phyloP scores from a whole-genome alignment of 371 early-diverging fungal species.

The Nosema bombycis region DNA sequence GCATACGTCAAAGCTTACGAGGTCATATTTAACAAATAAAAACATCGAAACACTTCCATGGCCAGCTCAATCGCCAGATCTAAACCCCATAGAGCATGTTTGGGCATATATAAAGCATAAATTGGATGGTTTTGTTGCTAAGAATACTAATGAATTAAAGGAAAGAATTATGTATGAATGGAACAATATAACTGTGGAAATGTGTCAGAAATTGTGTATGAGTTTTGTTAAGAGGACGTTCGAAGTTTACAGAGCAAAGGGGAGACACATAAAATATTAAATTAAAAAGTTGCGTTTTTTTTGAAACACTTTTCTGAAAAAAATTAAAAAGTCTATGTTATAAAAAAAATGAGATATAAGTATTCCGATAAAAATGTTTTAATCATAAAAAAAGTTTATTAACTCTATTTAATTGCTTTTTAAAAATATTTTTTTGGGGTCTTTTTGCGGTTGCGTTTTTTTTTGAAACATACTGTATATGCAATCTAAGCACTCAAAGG shows the following conservation, averaged over 20 bases:
- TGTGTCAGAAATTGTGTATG: no score
- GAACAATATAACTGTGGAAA: no score
- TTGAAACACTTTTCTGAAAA: background rate
- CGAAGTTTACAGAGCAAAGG: no score
- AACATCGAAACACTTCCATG: background rate
- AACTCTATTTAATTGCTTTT: background rate
- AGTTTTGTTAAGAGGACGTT: no score
- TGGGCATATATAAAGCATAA: background rate
- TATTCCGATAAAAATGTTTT: background rate
- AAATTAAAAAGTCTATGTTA: background rate
- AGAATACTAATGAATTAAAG: background rate
- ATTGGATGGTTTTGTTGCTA: background rate
- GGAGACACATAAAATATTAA: no score
- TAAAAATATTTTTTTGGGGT: background rate
- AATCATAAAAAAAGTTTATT: background rate
- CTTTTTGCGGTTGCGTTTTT: background rate
- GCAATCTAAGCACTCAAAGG: no score
- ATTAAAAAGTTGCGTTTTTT: slow-evolving; percentile 1
- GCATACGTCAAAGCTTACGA: background rate
- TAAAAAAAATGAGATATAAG: background rate
- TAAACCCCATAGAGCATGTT: background rate
- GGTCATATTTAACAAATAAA: background rate
- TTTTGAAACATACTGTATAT: background rate
- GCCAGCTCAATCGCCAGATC: background rate
- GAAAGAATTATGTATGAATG: background rate